Conservation (phyloP, 2,329 filamentous ascomycete species). For the Aureobasidium namibiae region DNA sequence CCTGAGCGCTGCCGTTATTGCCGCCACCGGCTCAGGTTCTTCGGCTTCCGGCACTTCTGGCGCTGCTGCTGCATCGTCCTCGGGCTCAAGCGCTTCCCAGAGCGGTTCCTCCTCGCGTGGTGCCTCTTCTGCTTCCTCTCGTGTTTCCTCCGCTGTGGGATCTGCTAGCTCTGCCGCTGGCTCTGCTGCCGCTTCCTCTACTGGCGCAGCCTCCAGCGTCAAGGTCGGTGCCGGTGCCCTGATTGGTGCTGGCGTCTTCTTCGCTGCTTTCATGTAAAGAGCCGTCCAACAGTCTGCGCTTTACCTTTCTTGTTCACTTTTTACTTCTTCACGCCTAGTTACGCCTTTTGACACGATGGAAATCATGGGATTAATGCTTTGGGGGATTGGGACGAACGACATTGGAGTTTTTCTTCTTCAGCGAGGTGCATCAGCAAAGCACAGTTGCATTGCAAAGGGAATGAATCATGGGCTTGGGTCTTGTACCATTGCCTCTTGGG, state of each 20-base stretch:
- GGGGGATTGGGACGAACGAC: neutral
- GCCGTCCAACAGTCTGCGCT: neutral
- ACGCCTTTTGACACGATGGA: neutral
- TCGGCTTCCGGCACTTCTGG: conserved; percentile 14
- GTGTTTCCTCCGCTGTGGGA: conserved; percentile 9
- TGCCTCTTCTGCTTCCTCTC: neutral
- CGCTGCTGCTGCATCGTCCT: conserved; percentile 12
- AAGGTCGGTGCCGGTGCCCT: conserved; percentile 27
- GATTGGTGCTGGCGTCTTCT: conserved; percentile 29
- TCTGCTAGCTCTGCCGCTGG: conserved; percentile 17
- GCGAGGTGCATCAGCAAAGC: neutral
- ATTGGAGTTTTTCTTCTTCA: neutral
- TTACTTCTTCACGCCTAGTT: neutral
- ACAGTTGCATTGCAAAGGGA: neutral
- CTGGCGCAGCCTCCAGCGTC: conserved; percentile 21
- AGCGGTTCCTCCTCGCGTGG: neutral
- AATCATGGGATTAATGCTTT: neutral
- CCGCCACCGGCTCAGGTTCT: conserved; percentile 12
- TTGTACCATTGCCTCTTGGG: neutral
- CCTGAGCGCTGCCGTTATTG: conserved; percentile 5
- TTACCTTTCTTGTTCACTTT: neutral
- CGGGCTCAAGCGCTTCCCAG: conserved; percentile 1
- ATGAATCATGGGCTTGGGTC: neutral
- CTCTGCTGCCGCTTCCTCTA: conserved; percentile 17
- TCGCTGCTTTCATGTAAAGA: conserved; percentile 29